phyloP scores from a whole-genome alignment of 2,329 filamentous ascomycete species.

The Hortaea werneckii region DNA sequence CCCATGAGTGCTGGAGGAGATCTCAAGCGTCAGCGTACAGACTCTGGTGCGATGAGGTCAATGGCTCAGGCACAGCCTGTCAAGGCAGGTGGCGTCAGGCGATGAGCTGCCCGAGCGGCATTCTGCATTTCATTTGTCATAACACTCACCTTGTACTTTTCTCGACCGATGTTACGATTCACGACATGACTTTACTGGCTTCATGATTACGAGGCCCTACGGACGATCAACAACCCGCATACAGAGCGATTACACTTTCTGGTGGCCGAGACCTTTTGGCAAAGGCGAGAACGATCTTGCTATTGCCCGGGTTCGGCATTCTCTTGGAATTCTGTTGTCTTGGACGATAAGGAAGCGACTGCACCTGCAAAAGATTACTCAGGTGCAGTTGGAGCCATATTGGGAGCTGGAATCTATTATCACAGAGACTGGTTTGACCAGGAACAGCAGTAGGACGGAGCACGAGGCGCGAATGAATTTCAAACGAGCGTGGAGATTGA shows the following conservation, averaged over 20 bases:
- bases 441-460: too few relatives aligned
- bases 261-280: background rate
- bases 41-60: slow-evolving; percentile 17
- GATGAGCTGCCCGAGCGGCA: slow-evolving; percentile 6
- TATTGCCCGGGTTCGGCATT: slow-evolving; percentile 1
- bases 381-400: too few relatives aligned
- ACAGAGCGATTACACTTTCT: background rate
- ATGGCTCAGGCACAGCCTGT: slow-evolving; percentile 23
- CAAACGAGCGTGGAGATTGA: too few relatives aligned
- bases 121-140: slow-evolving; percentile 2
- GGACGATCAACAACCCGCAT: slow-evolving; percentile 1
- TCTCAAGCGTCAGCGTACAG: slow-evolving; percentile 70
- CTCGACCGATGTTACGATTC: slow-evolving; percentile 19
- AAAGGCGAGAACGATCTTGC: background rate
- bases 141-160: slow-evolving; percentile 10
- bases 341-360: too few relatives aligned
- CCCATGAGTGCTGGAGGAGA: slow-evolving; percentile 52
- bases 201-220: slow-evolving; percentile 9
- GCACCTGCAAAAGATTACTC: too few relatives aligned
- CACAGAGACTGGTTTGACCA: too few relatives aligned
- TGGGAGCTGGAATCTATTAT: too few relatives aligned
- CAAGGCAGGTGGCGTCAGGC: slow-evolving; percentile 21
- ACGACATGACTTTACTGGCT: slow-evolving; percentile 21
- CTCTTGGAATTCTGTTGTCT: slow-evolving; percentile 1
- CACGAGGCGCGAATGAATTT: too few relatives aligned